phyloP scores from a whole-genome alignment of 345 rosid genomes.

The Eucalyptus victrix region DNA sequence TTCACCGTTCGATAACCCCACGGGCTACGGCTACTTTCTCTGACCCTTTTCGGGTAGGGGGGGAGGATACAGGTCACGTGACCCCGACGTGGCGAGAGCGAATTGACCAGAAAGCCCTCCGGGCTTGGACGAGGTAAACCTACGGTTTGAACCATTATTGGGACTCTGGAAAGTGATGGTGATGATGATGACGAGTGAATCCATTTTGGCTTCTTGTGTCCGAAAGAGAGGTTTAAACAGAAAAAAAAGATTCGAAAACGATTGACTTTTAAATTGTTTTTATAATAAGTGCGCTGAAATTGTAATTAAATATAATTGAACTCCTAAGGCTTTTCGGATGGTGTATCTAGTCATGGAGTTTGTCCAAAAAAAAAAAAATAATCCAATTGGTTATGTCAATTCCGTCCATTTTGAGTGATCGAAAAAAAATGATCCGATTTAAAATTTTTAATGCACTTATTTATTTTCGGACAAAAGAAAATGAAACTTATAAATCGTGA shows the following conservation, averaged over 20 bases:
- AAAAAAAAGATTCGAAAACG: not conserved
- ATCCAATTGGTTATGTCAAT: not conserved
- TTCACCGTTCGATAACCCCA: not conserved
- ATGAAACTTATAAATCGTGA: not conserved
- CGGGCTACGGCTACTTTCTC: not conserved
- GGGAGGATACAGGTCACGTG: not conserved
- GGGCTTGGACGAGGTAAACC: not conserved
- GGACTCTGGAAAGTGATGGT: not conserved
- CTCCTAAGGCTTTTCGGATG: not conserved
- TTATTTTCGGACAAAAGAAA: not conserved
- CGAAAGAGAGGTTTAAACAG: not conserved
- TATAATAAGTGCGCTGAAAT: not conserved
- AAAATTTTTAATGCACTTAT: not conserved
- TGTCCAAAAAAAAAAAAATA: not conserved
- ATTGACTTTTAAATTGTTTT: not conserved
- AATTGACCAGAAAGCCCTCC: not conserved
- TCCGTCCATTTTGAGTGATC: not conserved
- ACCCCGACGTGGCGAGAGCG: not conserved
- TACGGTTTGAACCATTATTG: not conserved
- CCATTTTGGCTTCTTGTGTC: not conserved
- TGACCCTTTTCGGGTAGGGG: not conserved
- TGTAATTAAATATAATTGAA: not conserved
- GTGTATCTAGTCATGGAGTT: not conserved
- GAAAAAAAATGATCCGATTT: fast-evolving
- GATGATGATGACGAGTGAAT: not conserved